Conservation (phyloP, 129 eudicot genomes). For the Oenanthe sinensis region DNA sequence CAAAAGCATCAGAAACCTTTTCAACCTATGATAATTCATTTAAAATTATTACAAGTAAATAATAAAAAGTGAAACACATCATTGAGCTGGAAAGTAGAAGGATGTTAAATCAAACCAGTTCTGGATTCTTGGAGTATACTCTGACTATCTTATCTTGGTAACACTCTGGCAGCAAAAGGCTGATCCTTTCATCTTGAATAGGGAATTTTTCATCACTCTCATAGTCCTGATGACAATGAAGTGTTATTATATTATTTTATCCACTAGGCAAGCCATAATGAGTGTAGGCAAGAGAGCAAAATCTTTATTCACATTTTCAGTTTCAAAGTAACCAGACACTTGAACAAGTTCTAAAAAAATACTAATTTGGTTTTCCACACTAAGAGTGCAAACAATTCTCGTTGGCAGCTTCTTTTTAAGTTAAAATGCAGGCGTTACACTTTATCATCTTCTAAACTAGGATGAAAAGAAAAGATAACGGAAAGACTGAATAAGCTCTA, state of each 20-base stretch:
- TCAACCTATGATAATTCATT: conserved; percentile 37
- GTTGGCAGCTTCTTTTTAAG: not conserved
- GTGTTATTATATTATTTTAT: not conserved
- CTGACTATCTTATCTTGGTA: conserved; percentile 35
- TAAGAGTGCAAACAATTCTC: not conserved
- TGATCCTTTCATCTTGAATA: conserved; percentile 48
- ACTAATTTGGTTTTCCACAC: not conserved
- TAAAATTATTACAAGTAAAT: not conserved
- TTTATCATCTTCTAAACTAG: not conserved
- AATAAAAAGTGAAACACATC: not conserved
- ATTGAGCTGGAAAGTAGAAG: not conserved
- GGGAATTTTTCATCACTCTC: conserved; percentile 44
- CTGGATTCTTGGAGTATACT: conserved; percentile 78
- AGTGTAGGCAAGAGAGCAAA: not conserved
- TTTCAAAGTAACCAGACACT: not conserved
- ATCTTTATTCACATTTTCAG: not conserved
- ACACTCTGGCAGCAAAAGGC: conserved; percentile 73
- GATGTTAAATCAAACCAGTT: conserved; percentile 34
- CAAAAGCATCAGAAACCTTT: conserved; percentile 81
- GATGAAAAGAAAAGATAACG: not conserved
- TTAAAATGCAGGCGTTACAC: not conserved
- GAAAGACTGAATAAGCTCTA: not conserved
- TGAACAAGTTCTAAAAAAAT: not conserved
- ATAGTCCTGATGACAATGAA: conserved; percentile 44
- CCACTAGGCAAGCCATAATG: not conserved